Percentiles rank a stretch among this genome's conserved stretches.
These are phyloP conservation scores for Chenopodium formosanum DNA, from an alignment of 148 eudicot genomes.

Conservation along the genomic window DNA sequence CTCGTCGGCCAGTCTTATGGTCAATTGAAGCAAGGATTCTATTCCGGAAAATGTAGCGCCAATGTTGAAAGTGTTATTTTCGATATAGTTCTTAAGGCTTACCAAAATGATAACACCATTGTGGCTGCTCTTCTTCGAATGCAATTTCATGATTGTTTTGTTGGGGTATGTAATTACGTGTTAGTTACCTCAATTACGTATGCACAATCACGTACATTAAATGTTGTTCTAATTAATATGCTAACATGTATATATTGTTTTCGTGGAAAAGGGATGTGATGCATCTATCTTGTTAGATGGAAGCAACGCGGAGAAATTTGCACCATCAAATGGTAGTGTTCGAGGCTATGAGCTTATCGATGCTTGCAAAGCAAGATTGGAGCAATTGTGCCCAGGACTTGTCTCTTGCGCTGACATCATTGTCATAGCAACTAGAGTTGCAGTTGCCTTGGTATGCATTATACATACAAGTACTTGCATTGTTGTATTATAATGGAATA, in stretches of 20 bases:
- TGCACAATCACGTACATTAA: too few species aligned
- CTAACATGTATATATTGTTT: background rate
- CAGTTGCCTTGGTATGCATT: constrained; percentile 28
- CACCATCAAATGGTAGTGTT: constrained; percentile 29
- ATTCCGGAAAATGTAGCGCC: constrained; percentile 30
- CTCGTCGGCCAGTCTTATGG: constrained; percentile 25
- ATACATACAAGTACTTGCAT: background rate
- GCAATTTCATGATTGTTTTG: constrained; percentile 53
- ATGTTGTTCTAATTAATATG: too few species aligned
- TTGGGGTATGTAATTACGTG: constrained; percentile 9
- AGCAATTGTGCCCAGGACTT: constrained; percentile 33
- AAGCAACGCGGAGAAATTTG: constrained; percentile 30
- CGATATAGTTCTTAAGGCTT: constrained; percentile 14
- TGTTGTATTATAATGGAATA: too few species aligned
- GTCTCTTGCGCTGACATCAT: constrained; percentile 53
- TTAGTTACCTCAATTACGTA: background rate
- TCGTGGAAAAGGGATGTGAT: constrained; percentile 45
- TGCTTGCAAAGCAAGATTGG: constrained; percentile 32
- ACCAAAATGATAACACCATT: constrained; percentile 24
- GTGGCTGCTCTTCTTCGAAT: constrained; percentile 38
- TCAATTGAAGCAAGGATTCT: constrained; percentile 29
- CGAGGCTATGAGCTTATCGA: constrained; percentile 40
- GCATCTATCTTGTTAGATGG: constrained; percentile 51
- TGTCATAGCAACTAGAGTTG: constrained; percentile 37
- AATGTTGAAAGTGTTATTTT: constrained; percentile 38